phyloP scores from a whole-genome alignment of 2,329 filamentous ascomycete species.

The Didymella keratinophila region DNA sequence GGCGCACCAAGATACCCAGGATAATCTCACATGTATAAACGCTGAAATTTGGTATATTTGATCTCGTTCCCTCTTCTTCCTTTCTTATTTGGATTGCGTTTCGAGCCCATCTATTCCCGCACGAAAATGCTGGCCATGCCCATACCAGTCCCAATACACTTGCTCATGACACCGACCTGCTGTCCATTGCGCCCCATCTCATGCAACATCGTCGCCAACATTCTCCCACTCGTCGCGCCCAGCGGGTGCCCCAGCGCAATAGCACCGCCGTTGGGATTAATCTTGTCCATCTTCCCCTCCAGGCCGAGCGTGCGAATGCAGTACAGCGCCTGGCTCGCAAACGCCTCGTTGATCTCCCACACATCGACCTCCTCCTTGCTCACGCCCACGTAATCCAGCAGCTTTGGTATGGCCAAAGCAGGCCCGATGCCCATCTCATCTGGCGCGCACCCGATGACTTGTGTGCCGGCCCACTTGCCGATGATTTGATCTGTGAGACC shows the following conservation, averaged over 20 bases:
- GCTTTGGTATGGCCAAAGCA: conserved; percentile 82
- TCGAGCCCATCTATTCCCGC: conserved; percentile 53
- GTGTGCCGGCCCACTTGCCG: conserved; percentile 81
- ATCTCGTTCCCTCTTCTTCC: background rate
- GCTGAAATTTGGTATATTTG: conserved; percentile 5
- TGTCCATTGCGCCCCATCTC: conserved; percentile 72
- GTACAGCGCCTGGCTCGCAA: conserved; percentile 71
- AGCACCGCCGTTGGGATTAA: conserved; percentile 92
- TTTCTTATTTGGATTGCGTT: background rate
- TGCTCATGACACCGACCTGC: conserved; percentile 84
- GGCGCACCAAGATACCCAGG: conserved; percentile 14
- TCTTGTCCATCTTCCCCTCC: conserved; percentile 71
- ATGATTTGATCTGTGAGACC: conserved; percentile 75
- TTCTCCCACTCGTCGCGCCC: conserved; percentile 84
- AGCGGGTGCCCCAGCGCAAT: conserved; percentile 94
- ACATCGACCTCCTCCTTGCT: conserved; percentile 74
- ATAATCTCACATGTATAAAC: background rate
- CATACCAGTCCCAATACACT: conserved; percentile 72
- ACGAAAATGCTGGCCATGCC: conserved; percentile 62
- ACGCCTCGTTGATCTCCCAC: conserved; percentile 94
- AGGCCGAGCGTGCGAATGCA: conserved; percentile 75
- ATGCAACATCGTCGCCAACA: conserved; percentile 77
- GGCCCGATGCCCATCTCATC: conserved; percentile 96
- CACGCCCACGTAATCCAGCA: conserved; percentile 75
- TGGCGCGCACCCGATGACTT: conserved; percentile 78